phyloP scores from a whole-genome alignment of 495 filamentous ascomycete species.

The Penicillium roqueforti region DNA sequence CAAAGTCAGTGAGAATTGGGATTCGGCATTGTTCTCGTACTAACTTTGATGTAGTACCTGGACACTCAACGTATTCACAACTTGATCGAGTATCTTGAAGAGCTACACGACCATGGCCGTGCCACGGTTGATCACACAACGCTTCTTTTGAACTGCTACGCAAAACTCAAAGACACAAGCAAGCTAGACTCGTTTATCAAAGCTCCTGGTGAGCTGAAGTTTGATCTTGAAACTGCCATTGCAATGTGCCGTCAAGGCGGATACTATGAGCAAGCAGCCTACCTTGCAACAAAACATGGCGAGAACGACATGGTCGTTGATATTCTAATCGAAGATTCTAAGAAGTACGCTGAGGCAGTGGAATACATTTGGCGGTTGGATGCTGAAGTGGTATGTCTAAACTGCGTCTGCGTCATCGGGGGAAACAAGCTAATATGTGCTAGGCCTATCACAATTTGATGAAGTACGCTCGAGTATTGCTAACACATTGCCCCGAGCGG shows the following conservation, averaged over 20 bases:
- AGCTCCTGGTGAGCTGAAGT: slow-evolving; percentile 88
- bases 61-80: slow-evolving; percentile 97
- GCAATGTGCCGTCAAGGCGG: slow-evolving; percentile 96
- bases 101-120: slow-evolving; percentile 88
- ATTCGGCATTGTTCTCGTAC: neutral
- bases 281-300: slow-evolving; percentile 87
- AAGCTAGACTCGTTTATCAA: slow-evolving; percentile 97
- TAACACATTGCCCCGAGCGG: slow-evolving; percentile 74
- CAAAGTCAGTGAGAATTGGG: slow-evolving; percentile 51
- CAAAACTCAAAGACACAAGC: slow-evolving; percentile 90
- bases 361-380: slow-evolving; percentile 87
- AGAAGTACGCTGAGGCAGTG: slow-evolving; percentile 79
- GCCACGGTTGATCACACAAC: slow-evolving; percentile 97
- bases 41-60: slow-evolving; percentile 58
- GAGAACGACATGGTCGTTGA: slow-evolving; percentile 93
- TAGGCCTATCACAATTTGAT: slow-evolving; percentile 86
- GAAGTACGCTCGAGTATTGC: slow-evolving; percentile 88
- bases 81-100: slow-evolving; percentile 94
- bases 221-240: slow-evolving; percentile 95
- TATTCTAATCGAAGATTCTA: slow-evolving; percentile 91
- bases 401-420: neutral
- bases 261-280: slow-evolving; percentile 96
- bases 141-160: slow-evolving; percentile 91
- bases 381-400: slow-evolving; percentile 63
- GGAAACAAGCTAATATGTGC: neutral